Conservation (phyloP, 306 rosid species). For the Casuarina equisetifolia region DNA sequence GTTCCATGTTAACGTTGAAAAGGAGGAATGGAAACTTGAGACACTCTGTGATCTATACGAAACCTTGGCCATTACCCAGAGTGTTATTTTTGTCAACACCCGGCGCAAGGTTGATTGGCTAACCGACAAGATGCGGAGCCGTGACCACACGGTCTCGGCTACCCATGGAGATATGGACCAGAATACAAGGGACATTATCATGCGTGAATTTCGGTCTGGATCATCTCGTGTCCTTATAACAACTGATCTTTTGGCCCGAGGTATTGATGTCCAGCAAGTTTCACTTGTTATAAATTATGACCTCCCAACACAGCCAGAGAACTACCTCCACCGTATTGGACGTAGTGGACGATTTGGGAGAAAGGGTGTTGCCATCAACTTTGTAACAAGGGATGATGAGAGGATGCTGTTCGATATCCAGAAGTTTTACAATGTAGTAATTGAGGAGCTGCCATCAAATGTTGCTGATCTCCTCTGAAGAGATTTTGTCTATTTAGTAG, state of each 20-base stretch:
- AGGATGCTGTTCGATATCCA: conserved; percentile 74
- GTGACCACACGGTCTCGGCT: conserved; percentile 84
- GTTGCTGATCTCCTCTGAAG: conserved; percentile 79
- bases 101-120: conserved; percentile 92
- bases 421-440: conserved; percentile 66
- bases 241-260: conserved; percentile 82
- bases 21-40: conserved; percentile 80
- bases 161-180: conserved; percentile 95
- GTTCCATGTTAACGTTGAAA: conserved; percentile 69
- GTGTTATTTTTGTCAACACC: conserved; percentile 80
- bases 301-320: conserved; percentile 88
- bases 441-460: conserved; percentile 82
- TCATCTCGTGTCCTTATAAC: conserved; percentile 79
- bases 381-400: conserved; percentile 59
- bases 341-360: conserved; percentile 90
- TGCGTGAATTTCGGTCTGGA: conserved; percentile 85
- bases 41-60: conserved; percentile 77
- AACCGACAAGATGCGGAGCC: conserved; percentile 80
- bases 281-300: conserved; percentile 77
- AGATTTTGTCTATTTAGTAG: conserved; percentile 45
- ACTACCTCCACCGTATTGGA: conserved; percentile 82
- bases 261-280: conserved; percentile 84
- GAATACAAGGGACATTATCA: conserved; percentile 81
- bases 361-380: conserved; percentile 86
- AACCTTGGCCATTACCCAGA: conserved; percentile 78